A percentile compares a stretch with the other conserved stretches of the same genome.
phyloP scores from a whole-genome alignment of 257 asterid genomes.

The Solanum peruvianum region DNA sequence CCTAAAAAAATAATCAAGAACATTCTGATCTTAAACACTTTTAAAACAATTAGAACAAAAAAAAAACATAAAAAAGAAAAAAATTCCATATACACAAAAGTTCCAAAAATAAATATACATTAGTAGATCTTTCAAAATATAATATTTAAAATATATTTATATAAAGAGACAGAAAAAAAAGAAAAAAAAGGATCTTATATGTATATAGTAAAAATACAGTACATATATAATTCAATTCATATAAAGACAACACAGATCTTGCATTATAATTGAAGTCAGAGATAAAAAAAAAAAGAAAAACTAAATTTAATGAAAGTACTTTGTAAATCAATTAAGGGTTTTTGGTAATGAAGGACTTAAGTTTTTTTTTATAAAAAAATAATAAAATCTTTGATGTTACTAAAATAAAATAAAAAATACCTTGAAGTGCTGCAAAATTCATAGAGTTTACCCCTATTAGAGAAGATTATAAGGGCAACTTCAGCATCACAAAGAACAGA shows the following conservation, averaged over 20 bases:
- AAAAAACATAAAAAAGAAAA: no score
- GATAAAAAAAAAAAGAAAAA: background rate
- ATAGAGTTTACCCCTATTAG: slow-evolving; percentile 24
- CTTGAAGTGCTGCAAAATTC: slow-evolving; percentile 29
- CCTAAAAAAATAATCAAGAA: background rate
- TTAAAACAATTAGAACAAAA: no score
- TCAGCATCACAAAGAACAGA: slow-evolving; percentile 30
- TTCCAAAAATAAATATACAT: background rate
- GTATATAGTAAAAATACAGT: background rate
- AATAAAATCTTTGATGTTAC: background rate
- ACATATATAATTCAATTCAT: background rate
- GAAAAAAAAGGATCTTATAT: background rate
- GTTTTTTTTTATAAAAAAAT: no score
- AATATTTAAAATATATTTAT: background rate
- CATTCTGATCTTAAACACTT: background rate
- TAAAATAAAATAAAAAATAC: background rate
- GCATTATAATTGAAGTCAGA: background rate
- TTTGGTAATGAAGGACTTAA: background rate
- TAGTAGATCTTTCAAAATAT: background rate
- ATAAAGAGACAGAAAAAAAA: background rate
- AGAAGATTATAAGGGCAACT: slow-evolving; percentile 25
- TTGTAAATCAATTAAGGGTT: background rate
- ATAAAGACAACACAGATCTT: background rate
- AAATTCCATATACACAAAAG: background rate
- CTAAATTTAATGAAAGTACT: background rate